Base-by-base conservation (phyloP, 495 filamentous ascomycete species). In the Oidiodendron maius region DNA sequence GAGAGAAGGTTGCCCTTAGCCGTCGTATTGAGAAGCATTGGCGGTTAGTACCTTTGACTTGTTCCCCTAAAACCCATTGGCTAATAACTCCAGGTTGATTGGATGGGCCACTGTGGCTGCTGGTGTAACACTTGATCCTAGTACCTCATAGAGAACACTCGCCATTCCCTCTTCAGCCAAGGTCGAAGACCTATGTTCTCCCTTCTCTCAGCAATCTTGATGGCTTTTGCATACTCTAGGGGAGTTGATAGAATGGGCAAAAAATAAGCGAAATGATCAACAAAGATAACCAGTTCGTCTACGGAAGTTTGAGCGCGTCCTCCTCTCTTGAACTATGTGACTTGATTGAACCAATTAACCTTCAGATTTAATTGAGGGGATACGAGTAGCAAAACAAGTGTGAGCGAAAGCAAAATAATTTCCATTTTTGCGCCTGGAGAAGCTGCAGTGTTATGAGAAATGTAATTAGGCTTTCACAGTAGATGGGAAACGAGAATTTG, bases 21-120 rank as follows among this genome's bases (percentile, higher is more conserved):
- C 78, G 93, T 70, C 83, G 94, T 79, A 96, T 97, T 60, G 93
- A 98, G 63, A 96, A 96, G 81, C 91, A 96, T 71, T 97, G 93
- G 93, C 87, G 93, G 71, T 30, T 30, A 30, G 26, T 30, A 30
- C 12, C 26, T 30, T 12, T 30, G 12, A 30, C 26, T 12, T 5
- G 12, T 5, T 12, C 26, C 26, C 12, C 26, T 12, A 5, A 30
- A 5, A 12, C 12, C 12, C 26, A 12, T 30, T 30, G 5, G 26
- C 26, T 30, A 12, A 30, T 12, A 30, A 5, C 26, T 30, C 12
- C 26, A 30, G 26, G 26, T 77, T 96, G 63, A 96, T 96, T 56
- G 91, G 91, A 58, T 96, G 91, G 91, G 90, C 90, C 39, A 95
- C 89, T 61, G 95, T 96, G 67, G 83, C 70, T 46, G 49, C 48